A percentile compares a stretch with the other conserved stretches of the same genome.
These are phyloP conservation scores for Aspergillus biplanus DNA, from an alignment of 495 filamentous ascomycete genomes.

Conservation along the genomic window DNA sequence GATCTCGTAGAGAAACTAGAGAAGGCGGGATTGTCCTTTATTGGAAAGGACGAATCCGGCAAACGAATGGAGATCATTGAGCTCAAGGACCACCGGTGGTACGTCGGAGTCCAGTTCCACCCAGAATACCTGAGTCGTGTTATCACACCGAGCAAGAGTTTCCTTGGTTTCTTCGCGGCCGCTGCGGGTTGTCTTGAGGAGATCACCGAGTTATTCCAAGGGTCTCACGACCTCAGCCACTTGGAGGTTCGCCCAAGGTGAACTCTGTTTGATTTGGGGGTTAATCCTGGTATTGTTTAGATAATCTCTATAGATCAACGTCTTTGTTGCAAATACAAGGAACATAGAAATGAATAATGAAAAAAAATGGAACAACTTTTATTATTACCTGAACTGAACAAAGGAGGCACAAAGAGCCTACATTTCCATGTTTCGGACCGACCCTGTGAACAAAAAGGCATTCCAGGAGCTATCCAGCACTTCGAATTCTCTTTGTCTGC, in stretches of 20 bases:
- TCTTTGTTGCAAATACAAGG: constrained; percentile 7
- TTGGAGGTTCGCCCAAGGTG: constrained; percentile 10
- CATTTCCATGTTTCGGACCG: background rate
- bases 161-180: constrained; percentile 86
- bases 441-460: background rate
- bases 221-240: constrained; percentile 18
- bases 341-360: constrained; percentile 9
- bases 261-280: constrained; percentile 1
- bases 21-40: constrained; percentile 42
- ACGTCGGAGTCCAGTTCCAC: constrained; percentile 88
- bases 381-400: background rate
- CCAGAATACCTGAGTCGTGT: constrained; percentile 80
- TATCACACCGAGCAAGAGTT: constrained; percentile 73
- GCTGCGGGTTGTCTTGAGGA: constrained; percentile 65
- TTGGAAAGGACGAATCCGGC: constrained; percentile 82
- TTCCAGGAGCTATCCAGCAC: background rate
- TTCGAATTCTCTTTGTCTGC: background rate
- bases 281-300: background rate
- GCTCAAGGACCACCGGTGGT: constrained; percentile 87
- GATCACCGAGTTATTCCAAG: constrained; percentile 33
- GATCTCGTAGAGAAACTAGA: constrained; percentile 38
- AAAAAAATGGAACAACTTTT: constrained; percentile 4
- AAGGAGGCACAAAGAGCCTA: background rate
- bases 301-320: constrained; percentile 8
- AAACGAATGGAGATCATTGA: constrained; percentile 92